Conservation (phyloP, 139 green algal species). For the Bryopsis sp. region DNA sequence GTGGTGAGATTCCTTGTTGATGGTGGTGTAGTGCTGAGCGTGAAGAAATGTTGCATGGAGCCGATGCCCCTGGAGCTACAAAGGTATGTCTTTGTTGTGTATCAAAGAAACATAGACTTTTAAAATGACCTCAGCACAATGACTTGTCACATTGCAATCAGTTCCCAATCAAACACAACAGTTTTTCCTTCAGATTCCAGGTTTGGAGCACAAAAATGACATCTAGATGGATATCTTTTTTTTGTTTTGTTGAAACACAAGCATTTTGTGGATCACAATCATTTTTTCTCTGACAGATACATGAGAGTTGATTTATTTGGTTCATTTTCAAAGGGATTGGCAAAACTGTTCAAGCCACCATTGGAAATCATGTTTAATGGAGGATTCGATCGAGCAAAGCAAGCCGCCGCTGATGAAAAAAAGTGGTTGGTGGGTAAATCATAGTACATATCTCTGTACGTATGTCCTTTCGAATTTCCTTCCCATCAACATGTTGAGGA, state of each 20-base stretch:
- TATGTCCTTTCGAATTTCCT: no score
- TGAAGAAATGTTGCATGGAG: not conserved
- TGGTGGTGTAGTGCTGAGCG: not conserved
- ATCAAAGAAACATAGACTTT: not conserved
- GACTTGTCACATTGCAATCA: no score
- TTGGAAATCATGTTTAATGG: slow-evolving; percentile 13
- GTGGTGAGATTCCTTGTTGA: no score
- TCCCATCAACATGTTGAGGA: no score
- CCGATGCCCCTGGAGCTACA: not conserved
- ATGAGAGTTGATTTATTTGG: not conserved
- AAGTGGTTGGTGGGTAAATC: slow-evolving; percentile 10
- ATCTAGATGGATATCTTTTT: not conserved
- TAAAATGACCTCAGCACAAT: not conserved
- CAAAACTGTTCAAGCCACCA: slow-evolving; percentile 11
- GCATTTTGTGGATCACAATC: not conserved
- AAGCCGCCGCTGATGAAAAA: not conserved
- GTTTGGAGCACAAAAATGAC: no score
- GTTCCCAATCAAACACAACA: not conserved
- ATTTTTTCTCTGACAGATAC: not conserved
- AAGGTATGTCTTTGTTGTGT: not conserved
- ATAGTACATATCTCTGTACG: no score
- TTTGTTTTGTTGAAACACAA: not conserved
- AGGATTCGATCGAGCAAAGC: slow-evolving; percentile 12
- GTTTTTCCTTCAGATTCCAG: not conserved
- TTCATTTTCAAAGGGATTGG: slow-evolving; percentile 12